Base-by-base conservation (phyloP, 352 stramenopile species). In the Phytophthora ohioensis region DNA sequence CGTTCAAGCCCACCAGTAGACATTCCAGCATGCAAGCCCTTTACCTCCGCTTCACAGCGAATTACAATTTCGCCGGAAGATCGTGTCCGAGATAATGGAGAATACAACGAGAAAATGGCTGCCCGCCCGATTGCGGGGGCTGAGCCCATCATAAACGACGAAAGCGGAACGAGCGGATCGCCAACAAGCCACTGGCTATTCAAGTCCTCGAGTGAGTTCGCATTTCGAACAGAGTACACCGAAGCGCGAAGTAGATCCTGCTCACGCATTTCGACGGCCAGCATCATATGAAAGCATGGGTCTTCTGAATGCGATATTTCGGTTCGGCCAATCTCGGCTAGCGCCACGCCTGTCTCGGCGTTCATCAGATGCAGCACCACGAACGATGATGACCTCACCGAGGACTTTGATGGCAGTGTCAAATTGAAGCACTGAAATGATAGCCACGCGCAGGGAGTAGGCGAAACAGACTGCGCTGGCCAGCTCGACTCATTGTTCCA, bases 341-440 rank as follows among this genome's bases (percentile, higher is more conserved):
- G 34, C 15, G 75, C 64, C 6, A 70, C 69, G 1, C 72, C 81
- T 2, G 73, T 91, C 30, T 81, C 73, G 1, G 69, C 46, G 53
- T 91, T 70, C 43, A 93, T 64, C 21, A 84, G 43, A 48, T 95
- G 79, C 15, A 95, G 62, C 32, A 94, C 85, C 27, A 95, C 75
- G 53, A 95, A 90, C 1, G 85, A 90, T 11, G 79, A 77, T 32
- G 81, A 78, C 4, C 61, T 71, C 15, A 71, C 48, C 0, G 76
- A 82, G 11, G 74, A 83, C 49, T 73, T 82, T 3, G 84, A 87
- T n/a, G 86, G 86, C 6, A 94, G 68, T 13, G 81, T 91, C 56
- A 95, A 76, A 47, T 88, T 88, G 48, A 94, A 93, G 46, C 86
- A 94, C 69, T 94, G 86, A 57, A 94, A 96, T 6, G 88, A 96